Evolutionary conservation across 2,329 filamentous ascomycete genomes (phyloP), one percentile per base, ranked within the genome.

Genomic region (Penicillium sp.): DNA sequence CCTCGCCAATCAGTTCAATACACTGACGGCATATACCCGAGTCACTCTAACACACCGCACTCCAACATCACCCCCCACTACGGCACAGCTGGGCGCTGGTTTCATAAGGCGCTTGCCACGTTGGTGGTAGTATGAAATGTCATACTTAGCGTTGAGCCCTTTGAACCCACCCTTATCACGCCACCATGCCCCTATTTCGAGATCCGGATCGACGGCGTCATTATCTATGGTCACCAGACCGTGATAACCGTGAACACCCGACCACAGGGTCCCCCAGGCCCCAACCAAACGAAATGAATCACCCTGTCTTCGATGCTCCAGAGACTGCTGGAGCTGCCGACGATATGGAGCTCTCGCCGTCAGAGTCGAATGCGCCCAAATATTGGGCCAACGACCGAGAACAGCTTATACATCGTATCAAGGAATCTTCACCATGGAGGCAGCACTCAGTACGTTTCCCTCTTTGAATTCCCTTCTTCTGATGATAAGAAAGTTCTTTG

Each of bases 361-460:
- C 62, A 36, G 53, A 61, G 34, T 43, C 49, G 22, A 55, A 50
- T 46, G 47, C 58, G n/a, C 50, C 67, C 14, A 66, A 48, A 21
- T 44, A 68, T 32, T 65, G 66, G 57, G 65, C 67, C 14, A 71
- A 69, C 55, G 86, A 91, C 70, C 83, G 92, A 60, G 85, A 86
- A 54, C 88, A 92, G 72, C 78, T 96, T 64, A 97, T 97, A 54
- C 85, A 92, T 73, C 83, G 87, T 60, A 81, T 97, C 62, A 97
- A 97, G 77, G 86, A 92, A 73, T 89, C 85, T 66, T 87, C 90
- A 36, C 84, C 85, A 4, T 94, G 90, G 90, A 79, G 87, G 38
- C 83, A 86, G 68, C 81, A 82, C 65, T 81, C 83, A 79, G 87
- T 82, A 71, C 67, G 75, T 72, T 34, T 56, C 27, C 22, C 32